Conservation (phyloP, 352 stramenopile species). For the Peronospora destructor region DNA sequence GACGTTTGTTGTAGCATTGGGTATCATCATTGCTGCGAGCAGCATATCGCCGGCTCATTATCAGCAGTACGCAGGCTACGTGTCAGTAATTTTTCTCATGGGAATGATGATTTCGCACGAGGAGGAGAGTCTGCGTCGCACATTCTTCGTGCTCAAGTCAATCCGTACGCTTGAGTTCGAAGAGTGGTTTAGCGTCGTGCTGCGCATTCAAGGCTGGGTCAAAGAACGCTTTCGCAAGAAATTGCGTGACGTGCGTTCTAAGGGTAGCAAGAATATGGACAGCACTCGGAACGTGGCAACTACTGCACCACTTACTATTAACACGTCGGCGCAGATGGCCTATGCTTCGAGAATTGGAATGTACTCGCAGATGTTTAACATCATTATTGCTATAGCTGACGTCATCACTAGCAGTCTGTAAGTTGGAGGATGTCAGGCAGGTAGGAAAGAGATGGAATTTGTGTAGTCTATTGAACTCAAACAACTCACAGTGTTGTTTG, state of each 20-base stretch:
- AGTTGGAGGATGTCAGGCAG: neutral
- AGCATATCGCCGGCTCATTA: constrained; percentile 49
- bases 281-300: constrained; percentile 8
- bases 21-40: constrained; percentile 59
- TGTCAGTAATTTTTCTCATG: constrained; percentile 60
- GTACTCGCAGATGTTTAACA: constrained; percentile 76
- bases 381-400: constrained; percentile 65
- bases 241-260: constrained; percentile 45
- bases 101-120: constrained; percentile 85
- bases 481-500: constrained; percentile 3
- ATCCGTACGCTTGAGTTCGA: constrained; percentile 78
- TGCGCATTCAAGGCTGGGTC: constrained; percentile 70
- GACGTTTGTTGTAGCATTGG: constrained; percentile 52
- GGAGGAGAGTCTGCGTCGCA: constrained; percentile 65
- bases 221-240: constrained; percentile 58
- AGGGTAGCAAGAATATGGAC: constrained; percentile 38
- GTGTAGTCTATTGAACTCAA: too few relatives aligned
- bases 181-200: constrained; percentile 69
- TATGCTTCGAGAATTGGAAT: constrained; percentile 71
- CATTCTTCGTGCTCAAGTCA: constrained; percentile 79
- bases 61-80: constrained; percentile 61
- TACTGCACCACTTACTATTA: constrained; percentile 34
- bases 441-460: neutral
- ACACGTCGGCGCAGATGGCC: constrained; percentile 67
- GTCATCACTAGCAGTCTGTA: constrained; percentile 49